phyloP scores from a whole-genome alignment of 371 early-diverging fungal species.

The Phascolomyces articulosus region DNA sequence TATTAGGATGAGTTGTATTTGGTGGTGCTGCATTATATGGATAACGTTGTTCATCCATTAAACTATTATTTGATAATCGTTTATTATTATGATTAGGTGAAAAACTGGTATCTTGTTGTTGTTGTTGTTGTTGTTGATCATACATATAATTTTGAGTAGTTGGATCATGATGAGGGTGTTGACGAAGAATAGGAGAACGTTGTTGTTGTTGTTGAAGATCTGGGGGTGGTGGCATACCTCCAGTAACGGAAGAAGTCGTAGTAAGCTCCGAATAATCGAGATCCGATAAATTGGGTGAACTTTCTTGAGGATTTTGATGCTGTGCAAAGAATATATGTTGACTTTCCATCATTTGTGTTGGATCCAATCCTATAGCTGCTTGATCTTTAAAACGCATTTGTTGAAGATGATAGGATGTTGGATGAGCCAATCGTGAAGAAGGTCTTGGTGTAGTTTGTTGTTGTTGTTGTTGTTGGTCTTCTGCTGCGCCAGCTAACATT shows the following conservation, averaged over 20 bases:
- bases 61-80: not conserved
- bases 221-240: conserved; percentile 4
- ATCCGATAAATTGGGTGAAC: conserved; percentile 24
- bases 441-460: conserved; percentile 11
- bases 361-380: conserved; percentile 9
- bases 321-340: conserved; percentile 22
- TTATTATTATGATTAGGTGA: not conserved
- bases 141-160: conserved; percentile 3
- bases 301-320: conserved; percentile 18
- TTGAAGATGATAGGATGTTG: conserved; percentile 29
- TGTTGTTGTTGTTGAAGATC: conserved; percentile 7
- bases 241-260: conserved; percentile 8
- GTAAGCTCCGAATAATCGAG: conserved; percentile 16
- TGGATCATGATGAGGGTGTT: not conserved
- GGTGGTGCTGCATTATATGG: not conserved
- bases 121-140: conserved; percentile 7
- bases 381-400: conserved; percentile 20
- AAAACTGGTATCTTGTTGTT: not conserved
- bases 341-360: conserved; percentile 20
- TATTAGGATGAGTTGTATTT: not conserved
- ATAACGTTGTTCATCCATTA: not conserved
- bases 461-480: not conserved
- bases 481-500: conserved; percentile 7
- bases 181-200: conserved; percentile 6
- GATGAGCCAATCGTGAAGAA: conserved; percentile 17